A percentile compares a stretch with the other conserved stretches of the same genome.
phyloP scores from a whole-genome alignment of 257 asterid genomes.

The Solanum peruvianum region DNA sequence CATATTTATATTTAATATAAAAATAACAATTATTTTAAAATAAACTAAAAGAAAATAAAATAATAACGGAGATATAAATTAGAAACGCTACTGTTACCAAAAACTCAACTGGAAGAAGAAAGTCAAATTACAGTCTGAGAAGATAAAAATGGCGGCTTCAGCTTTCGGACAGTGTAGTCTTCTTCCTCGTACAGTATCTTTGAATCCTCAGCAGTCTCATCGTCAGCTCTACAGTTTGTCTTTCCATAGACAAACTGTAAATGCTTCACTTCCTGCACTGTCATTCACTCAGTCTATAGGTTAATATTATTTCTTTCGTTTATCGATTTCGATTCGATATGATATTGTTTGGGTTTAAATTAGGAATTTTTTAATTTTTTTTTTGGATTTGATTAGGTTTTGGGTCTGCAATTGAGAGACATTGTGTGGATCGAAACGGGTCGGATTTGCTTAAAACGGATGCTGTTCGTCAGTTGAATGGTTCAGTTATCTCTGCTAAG shows the following conservation, averaged over 20 bases:
- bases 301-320: not conserved
- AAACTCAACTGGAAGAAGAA: not conserved
- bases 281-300: constrained; percentile 1
- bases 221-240: not conserved
- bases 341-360: not conserved
- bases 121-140: not conserved
- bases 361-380: not conserved
- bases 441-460: constrained; percentile 21
- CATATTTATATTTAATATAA: too few species aligned
- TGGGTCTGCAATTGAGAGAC: constrained; percentile 19
- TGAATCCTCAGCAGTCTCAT: not conserved
- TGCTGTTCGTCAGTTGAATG: constrained; percentile 59
- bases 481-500: constrained; percentile 50
- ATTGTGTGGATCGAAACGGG: constrained; percentile 1
- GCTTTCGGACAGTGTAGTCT: not conserved
- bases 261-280: not conserved
- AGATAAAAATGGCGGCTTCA: constrained; percentile 2
- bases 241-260: not conserved
- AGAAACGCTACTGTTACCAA: not conserved
- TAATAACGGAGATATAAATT: not conserved
- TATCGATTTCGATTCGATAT: not conserved
- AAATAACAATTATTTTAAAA: too few species aligned
- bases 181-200: not conserved
- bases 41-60: rapidly evolving
- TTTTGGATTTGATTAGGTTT: constrained; percentile 15